phyloP scores from a whole-genome alignment of 257 asterid species.

The Sherardia arvensis region DNA sequence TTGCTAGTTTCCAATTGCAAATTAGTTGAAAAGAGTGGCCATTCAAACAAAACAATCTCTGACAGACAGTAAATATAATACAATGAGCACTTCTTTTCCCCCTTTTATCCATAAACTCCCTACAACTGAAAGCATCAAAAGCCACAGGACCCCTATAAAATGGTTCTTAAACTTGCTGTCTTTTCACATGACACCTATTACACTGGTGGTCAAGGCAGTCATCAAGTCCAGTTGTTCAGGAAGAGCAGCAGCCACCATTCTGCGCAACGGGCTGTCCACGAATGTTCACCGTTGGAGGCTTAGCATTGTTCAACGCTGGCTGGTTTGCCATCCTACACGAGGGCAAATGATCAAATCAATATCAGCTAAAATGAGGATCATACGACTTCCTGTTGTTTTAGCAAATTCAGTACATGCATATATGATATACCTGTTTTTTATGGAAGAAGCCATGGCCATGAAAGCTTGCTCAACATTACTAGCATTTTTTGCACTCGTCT shows the following conservation, averaged over 20 bases:
- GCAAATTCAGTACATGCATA: not conserved
- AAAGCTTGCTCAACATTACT: slow-evolving; percentile 84
- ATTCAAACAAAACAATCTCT: not conserved
- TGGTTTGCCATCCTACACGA: slow-evolving; percentile 44
- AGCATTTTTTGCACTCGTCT: slow-evolving; percentile 89
- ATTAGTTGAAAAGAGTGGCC: not conserved
- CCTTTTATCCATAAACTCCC: not conserved
- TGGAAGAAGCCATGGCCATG: slow-evolving; percentile 89
- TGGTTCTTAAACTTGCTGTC: not conserved
- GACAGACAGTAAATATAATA: not conserved
- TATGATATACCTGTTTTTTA: slow-evolving; percentile 78
- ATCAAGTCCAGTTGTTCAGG: slow-evolving; percentile 5
- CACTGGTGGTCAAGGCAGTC: not conserved
- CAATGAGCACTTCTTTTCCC: not conserved
- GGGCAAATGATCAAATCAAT: not conserved
- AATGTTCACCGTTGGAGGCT: slow-evolving; percentile 38
- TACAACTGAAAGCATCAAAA: not conserved
- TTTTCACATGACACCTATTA: slow-evolving; percentile 11
- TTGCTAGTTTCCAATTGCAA: not conserved
- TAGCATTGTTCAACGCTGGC: slow-evolving; percentile 27
- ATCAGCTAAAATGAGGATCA: not conserved
- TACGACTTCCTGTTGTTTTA: not conserved
- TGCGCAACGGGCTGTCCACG: slow-evolving; percentile 43
- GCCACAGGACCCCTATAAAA: not conserved
- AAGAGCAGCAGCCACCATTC: slow-evolving; percentile 41